Base-by-base conservation (phyloP, 1,139 yeast species). In the Blastobotrys illinoisensis region DNA sequence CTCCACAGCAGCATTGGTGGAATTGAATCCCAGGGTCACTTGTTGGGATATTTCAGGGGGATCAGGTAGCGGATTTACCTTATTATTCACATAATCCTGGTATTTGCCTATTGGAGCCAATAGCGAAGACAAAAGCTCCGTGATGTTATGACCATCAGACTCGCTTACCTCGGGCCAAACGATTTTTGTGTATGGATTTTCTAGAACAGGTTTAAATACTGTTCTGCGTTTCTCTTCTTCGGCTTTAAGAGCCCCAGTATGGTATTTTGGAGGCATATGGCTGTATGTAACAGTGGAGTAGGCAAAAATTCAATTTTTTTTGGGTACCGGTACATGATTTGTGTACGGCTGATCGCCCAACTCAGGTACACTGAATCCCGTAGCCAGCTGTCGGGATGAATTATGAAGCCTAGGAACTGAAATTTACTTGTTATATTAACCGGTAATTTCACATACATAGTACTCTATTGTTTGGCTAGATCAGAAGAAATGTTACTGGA, bases 201-300 rank as follows among this genome's bases (percentile, higher is more conserved):
- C 64, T n/a, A 61, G 49, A 2, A 61, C 52, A 13, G 62, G 60
- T 32, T 59, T 60, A 54, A 55, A 60, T 6, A 61, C 63, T 1
- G 58, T 53, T 28, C 54, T 49, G 20, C 54, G 50, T 51, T 54
- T 57, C 21, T 40, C 47, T 14, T 58, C 62, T 16, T 53, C 52
- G 0, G 58, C 54, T 47, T 58, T 59, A 4, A 60, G 46, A n/a
- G 56, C 23, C 14, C 44, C 49, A n/a, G 36, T 48, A 18, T 48
- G 50, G 24, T 36, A 40, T 21, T 48, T 48, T 36, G 50, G 50
- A 18, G 50, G 28, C 50, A 48, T 48, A 13, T 32, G n/a, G n/a
- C 40, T 32, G 40, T 13, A 4, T 32, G 11, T 32, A 6, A 21
- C 32, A 32, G 16, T n/a, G 40, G 40, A 32, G 40, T 32, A 2